These are phyloP conservation scores for Macrophomina phaseolina DNA, from an alignment of 2,329 filamentous ascomycete genomes.

Conservation along the genomic window DNA sequence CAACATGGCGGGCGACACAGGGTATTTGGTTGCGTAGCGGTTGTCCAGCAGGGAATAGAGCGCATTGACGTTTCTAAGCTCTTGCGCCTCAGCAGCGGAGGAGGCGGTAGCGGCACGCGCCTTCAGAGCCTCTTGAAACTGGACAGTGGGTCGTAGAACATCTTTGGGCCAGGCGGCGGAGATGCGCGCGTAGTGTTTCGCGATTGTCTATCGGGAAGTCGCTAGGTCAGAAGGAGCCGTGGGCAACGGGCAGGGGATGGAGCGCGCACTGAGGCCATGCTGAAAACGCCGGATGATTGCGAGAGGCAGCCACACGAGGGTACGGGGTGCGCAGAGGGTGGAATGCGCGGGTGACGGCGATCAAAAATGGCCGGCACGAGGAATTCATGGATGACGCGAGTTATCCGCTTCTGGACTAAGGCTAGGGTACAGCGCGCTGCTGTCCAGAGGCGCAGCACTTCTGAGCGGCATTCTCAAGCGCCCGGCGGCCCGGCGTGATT, in stretches of 20 bases:
- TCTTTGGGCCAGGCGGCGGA: constrained; percentile 58
- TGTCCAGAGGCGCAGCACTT: constrained; percentile 4
- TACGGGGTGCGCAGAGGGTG: constrained; percentile 13
- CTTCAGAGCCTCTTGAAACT: constrained; percentile 52
- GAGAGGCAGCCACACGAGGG: neutral
- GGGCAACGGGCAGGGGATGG: neutral
- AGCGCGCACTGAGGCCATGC: constrained; percentile 22
- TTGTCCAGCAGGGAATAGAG: constrained; percentile 66
- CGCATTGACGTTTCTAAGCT: constrained; percentile 60
- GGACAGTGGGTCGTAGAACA: constrained; percentile 54
- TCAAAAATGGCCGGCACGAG: constrained; percentile 15
- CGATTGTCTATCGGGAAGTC: constrained; percentile 37
- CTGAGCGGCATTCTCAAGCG: constrained; percentile 2
- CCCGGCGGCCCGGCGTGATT: constrained; percentile 14
- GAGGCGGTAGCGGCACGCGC: constrained; percentile 40
- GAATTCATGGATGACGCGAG: constrained; percentile 10
- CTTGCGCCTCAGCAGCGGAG: constrained; percentile 35
- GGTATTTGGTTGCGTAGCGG: constrained; percentile 56
- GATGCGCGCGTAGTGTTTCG: constrained; percentile 58
- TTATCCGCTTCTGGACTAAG: constrained; percentile 10
- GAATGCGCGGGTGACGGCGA: constrained; percentile 18
- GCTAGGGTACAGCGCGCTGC: neutral
- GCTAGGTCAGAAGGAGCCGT: neutral
- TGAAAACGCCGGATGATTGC: constrained; percentile 2
- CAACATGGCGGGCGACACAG: constrained; percentile 37